A percentile compares a stretch with the other conserved stretches of the same genome.
Conservation (phyloP, 2,329 filamentous ascomycete species). For the Furcasterigmium sp. region DNA sequence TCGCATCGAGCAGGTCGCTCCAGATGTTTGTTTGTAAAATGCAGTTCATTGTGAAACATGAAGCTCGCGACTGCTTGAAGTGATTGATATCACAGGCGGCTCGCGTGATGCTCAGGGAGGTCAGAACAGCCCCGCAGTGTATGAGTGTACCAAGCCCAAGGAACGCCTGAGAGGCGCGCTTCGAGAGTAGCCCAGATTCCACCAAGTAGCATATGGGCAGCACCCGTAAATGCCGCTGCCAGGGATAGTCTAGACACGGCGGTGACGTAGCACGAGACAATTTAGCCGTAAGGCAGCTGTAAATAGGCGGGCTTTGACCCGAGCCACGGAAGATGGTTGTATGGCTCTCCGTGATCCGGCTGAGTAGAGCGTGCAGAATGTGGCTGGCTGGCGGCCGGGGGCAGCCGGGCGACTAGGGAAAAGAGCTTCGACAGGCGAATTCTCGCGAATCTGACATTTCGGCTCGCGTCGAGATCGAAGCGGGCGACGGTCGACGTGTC, state of each 20-base stretch:
- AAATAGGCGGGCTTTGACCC: not conserved
- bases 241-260: not conserved
- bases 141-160: too few relatives aligned
- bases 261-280: not conserved
- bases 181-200: too few relatives aligned
- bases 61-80: too few relatives aligned
- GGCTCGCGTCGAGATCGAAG: conserved; percentile 1
- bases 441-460: not conserved
- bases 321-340: not conserved
- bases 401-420: not conserved
- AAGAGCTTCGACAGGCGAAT: not conserved
- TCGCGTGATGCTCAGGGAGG: too few relatives aligned
- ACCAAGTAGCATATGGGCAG: too few relatives aligned
- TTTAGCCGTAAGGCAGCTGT: not conserved
- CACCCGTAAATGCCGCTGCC: not conserved
- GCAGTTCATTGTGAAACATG: too few relatives aligned
- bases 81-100: too few relatives aligned
- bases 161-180: too few relatives aligned
- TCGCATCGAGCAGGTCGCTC: too few relatives aligned
- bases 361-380: not conserved
- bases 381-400: not conserved
- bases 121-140: too few relatives aligned
- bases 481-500: not conserved
- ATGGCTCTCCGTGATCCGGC: not conserved
- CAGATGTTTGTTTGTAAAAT: too few relatives aligned